Evolutionary conservation across 805 yeast genomes (phyloP).

Genomic region (Candida peoriensis): DNA sequence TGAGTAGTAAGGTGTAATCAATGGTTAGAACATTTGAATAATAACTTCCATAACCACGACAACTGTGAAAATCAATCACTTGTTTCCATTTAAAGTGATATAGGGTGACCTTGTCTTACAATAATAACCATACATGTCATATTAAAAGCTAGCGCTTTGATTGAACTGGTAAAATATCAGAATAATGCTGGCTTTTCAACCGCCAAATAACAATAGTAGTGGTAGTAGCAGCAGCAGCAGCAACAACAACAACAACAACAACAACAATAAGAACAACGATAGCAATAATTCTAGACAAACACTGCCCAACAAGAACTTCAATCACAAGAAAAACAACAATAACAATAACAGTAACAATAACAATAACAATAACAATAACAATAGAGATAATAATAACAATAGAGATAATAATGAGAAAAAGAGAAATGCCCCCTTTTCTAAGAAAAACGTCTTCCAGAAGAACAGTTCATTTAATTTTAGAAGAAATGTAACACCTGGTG

Average conservation of each 20-base stretch:
- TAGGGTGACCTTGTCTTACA: too few relatives aligned
- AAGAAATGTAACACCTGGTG: neutral
- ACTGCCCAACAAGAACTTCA: neutral
- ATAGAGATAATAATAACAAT: neutral
- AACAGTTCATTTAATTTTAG: slow-evolving; percentile 7
- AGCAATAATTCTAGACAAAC: neutral
- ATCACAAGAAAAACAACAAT: slow-evolving; percentile 1
- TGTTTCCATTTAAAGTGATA: too few relatives aligned
- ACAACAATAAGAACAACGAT: neutral
- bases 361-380: neutral
- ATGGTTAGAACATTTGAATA: too few relatives aligned
- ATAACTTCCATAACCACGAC: too few relatives aligned
- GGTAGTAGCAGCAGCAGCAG: neutral
- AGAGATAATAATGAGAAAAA: neutral
- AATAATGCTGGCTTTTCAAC: slow-evolving; percentile 1
- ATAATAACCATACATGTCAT: too few relatives aligned
- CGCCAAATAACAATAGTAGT: neutral
- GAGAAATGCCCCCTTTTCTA: slow-evolving; percentile 9
- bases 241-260: too few relatives aligned
- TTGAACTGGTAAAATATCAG: too few relatives aligned
- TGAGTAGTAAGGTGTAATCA: too few relatives aligned
- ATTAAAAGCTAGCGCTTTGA: too few relatives aligned
- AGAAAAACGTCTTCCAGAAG: slow-evolving; percentile 17
- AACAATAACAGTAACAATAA: neutral
- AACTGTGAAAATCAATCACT: too few relatives aligned